These are phyloP conservation scores for Polyporus tsugae DNA, from an alignment of 1,284 basidiomycete genomes.

Conservation along the genomic window DNA sequence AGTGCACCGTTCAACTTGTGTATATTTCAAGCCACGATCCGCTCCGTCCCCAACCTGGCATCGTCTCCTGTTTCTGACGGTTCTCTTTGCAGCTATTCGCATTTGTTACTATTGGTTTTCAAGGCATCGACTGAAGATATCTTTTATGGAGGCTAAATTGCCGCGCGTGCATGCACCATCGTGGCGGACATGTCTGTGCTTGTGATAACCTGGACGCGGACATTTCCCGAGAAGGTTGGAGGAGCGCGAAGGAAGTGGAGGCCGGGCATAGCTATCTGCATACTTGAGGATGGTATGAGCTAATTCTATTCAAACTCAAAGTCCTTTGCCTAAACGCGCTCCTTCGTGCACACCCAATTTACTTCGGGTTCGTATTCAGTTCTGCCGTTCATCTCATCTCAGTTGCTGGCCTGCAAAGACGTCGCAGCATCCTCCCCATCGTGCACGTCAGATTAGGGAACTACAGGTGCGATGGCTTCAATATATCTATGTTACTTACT, in stretches of 20 bases:
- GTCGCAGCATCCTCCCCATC: neutral
- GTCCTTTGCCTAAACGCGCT: neutral
- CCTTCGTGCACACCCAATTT: neutral
- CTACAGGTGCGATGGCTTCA: neutral
- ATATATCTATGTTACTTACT: neutral
- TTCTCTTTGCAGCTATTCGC: neutral
- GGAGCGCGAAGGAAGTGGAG: neutral
- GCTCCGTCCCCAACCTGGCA: neutral
- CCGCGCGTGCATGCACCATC: neutral
- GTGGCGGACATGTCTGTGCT: neutral
- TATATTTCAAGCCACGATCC: neutral
- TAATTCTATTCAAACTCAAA: neutral
- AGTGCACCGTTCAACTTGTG: neutral
- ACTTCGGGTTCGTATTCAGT: neutral
- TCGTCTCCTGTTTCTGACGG: neutral
- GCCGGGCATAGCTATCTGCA: neutral
- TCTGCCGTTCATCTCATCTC: neutral
- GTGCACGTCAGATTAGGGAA: neutral
- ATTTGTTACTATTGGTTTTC: neutral
- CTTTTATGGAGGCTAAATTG: neutral
- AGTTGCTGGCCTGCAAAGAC: neutral
- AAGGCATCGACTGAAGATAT: neutral
- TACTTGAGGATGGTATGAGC: neutral
- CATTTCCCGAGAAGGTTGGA: neutral
- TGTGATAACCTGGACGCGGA: neutral